A percentile compares a stretch with the other conserved stretches of the same genome.
These are phyloP conservation scores for Podila verticillata DNA, from an alignment of 192 early-diverging fungal species.

Conservation along the genomic window DNA sequence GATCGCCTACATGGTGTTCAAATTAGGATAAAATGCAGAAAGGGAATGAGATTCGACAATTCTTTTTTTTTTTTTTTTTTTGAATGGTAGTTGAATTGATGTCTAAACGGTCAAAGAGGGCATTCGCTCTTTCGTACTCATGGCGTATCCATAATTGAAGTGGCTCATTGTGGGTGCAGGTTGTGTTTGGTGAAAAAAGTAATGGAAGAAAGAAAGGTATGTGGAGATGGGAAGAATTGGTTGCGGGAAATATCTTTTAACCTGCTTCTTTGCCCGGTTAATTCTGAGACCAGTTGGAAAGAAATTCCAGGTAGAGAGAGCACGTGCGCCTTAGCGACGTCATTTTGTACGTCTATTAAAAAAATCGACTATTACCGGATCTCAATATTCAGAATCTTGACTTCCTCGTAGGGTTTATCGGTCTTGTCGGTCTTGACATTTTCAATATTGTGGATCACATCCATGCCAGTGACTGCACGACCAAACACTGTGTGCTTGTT, in stretches of 20 bases:
- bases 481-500: constrained; percentile 98
- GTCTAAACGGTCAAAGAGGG: background rate
- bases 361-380: constrained; percentile 61
- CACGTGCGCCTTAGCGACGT: no score
- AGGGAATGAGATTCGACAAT: background rate
- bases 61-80: background rate
- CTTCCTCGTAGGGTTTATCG: constrained; percentile 90
- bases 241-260: no score
- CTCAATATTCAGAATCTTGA: constrained; percentile 82
- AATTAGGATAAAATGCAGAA: background rate
- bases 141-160: constrained; percentile 49
- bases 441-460: constrained; percentile 92
- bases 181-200: no score
- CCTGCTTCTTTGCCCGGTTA: no score
- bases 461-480: constrained; percentile 87
- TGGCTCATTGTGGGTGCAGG: constrained; percentile 8
- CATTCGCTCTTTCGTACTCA: constrained; percentile 19
- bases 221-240: no score
- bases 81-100: background rate
- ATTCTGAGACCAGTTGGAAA: no score
- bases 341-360: no score
- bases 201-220: no score
- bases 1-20: constrained; percentile 14
- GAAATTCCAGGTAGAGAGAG: no score
- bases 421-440: constrained; percentile 81